Evolutionary conservation across 139 green algal species (phyloP), one percentile per base, ranked within the genome.

Genomic region (Coccomyxa sp.): DNA sequence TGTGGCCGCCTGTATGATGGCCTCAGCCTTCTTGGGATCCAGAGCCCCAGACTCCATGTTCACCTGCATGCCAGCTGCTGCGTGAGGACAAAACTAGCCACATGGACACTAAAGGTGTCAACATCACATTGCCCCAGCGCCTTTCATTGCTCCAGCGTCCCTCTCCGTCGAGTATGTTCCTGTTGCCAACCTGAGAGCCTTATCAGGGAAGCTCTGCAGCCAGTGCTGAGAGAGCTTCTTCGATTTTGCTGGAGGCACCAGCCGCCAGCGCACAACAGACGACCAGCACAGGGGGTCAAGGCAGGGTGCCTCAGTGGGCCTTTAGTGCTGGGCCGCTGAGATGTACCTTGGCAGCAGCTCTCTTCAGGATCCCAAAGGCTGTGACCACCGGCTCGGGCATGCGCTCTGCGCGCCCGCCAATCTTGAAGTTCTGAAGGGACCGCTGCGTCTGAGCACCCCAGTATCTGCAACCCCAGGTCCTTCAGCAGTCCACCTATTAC

Each of bases 371-470:
- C 33, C 94, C 96, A 84, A 99, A 95, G 4, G 95, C 95, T 10
- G 85, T 83, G 29, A 99, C 85, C 3, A 99, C 86, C 0, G 92
- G 91, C 77, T 96, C 90, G 22, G 96, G 96, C 92, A 99, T 99
- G 38, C 90, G 85, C 81, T 99, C 96, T 0, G 83, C 58, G 0
- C 88, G 55, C 0, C 93, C 93, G n/a, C 96, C 96, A 78, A 99
- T 99, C 75, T 98, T 94, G 84, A 99, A 99, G 87, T 99, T 99
- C 73, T 95, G 80, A 22, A 95, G 81, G 0, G 92, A 97, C 8
- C 96, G 88, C 86, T 99, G 95, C 37, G 96, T 99, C 81, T 99
- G 96, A 3, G 96, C 96, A n/a, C 96, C 96, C 95, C 95, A 99
- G 80, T 97, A 96, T 81, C 94, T 92, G 82, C 39, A 31, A 27